phyloP scores from a whole-genome alignment of 805 yeast genomes.

The Groenewaldozyma salmanticensis region DNA sequence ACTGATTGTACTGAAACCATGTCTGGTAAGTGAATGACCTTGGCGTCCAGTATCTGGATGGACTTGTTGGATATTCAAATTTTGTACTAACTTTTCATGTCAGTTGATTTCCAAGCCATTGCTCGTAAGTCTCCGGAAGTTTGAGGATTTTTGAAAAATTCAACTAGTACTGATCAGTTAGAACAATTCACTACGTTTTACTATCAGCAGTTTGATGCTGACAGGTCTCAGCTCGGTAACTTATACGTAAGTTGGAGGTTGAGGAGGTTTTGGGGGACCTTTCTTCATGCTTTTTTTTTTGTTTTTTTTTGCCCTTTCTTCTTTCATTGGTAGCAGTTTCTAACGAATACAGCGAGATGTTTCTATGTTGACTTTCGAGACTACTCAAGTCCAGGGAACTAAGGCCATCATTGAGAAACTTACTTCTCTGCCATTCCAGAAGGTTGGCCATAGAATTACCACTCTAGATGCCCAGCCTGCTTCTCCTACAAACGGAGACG shows the following conservation, averaged over 20 bases:
- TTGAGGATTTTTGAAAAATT: neutral
- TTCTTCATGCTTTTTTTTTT: too few relatives aligned
- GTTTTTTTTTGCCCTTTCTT: neutral
- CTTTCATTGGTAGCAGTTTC: conserved; percentile 1
- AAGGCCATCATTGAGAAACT: conserved; percentile 88
- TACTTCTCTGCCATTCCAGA: conserved; percentile 78
- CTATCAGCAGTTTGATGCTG: conserved; percentile 90
- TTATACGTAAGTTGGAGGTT: conserved; percentile 45
- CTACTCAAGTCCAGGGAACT: conserved; percentile 90
- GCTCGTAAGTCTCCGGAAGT: conserved; percentile 21
- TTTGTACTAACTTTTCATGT: neutral
- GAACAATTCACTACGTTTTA: conserved; percentile 89
- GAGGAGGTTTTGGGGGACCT: too few relatives aligned
- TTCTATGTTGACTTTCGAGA: conserved; percentile 96
- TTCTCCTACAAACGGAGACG: conserved; percentile 76
- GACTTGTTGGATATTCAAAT: neutral
- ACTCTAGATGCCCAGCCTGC: conserved; percentile 98
- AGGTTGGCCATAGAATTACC: conserved; percentile 87
- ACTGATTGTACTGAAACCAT: too few relatives aligned
- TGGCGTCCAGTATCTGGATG: neutral
- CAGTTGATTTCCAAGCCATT: conserved; percentile 17
- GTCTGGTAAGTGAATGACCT: conserved; percentile 1
- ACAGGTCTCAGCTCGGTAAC: conserved; percentile 85
- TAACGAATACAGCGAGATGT: conserved; percentile 57
- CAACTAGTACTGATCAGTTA: conserved; percentile 13